A percentile compares a stretch with the other conserved stretches of the same genome.
phyloP scores from a whole-genome alignment of 1,284 basidiomycete species.

The Naganishia cerealis region DNA sequence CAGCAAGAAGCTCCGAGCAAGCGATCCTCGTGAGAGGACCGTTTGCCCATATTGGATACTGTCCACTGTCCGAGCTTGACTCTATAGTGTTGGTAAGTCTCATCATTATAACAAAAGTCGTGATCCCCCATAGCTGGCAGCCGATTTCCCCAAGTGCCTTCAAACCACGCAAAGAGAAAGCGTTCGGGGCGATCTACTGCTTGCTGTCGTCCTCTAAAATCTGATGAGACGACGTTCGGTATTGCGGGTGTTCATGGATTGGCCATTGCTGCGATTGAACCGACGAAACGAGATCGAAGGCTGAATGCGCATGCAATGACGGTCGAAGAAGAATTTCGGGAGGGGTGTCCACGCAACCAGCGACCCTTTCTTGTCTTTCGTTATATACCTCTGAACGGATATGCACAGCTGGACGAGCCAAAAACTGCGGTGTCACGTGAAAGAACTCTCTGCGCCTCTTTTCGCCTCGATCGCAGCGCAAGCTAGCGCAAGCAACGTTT shows the following conservation, averaged over 20 bases:
- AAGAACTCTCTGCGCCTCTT: background rate
- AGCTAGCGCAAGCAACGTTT: background rate
- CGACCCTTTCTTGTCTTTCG: too few species aligned
- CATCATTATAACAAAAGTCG: conserved; percentile 40
- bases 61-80: conserved; percentile 49
- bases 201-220: background rate
- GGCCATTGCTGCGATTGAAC: conserved; percentile 17
- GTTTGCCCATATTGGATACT: conserved; percentile 28
- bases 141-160: background rate
- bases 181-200: background rate
- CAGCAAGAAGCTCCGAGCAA: conserved; percentile 30
- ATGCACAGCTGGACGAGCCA: background rate
- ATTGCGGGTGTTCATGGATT: background rate
- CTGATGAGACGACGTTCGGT: background rate
- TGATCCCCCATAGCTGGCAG: background rate
- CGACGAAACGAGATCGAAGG: conserved; percentile 26
- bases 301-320: background rate
- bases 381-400: background rate
- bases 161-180: background rate
- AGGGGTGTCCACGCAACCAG: too few species aligned
- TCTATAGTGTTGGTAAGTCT: conserved; percentile 54
- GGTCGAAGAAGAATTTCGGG: background rate
- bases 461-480: background rate
- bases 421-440: conserved; percentile 6
- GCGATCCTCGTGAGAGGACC: background rate